Evolutionary conservation across 257 asterid genomes (phyloP), one percentile per base, ranked within the genome.

Genomic region (Cordia subcordata): DNA sequence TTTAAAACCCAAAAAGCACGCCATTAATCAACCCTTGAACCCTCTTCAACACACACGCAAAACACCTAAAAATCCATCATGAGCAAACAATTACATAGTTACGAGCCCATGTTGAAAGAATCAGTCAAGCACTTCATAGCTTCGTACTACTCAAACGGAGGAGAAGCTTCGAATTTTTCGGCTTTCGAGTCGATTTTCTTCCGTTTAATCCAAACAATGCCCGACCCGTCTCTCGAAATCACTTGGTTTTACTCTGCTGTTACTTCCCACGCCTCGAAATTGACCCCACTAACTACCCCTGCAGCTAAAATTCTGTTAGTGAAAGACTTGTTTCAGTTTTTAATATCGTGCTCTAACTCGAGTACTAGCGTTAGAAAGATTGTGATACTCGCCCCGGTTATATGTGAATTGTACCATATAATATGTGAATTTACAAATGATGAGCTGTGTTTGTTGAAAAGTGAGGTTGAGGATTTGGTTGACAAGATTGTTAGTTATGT

Each of bases 221-320:
- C 82, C 59, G 93, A 87, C 56, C 97, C 97, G 0, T 94, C 97
- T 46, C 85, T 90, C 50, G 97, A 85, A 62, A 63, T 87, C 42
- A 73, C 87, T 47, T 90, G 94, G 97, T 90, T 90, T 63, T 87
- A 90, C 85, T 80, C 96, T 3, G 93, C 97, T 1, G 75, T 81
- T 16, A 79, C 93, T 13, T 79, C 66, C 46, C 88, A 87, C 60
- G 52, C 79, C 18, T 82, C 93, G 3, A 86, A 72, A 67, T 68
- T 69, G 50, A 64, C 74, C 72, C 71, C 69, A 16, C 70, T 39
- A 8, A 58, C 17, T n/a, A 62, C 57, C 46, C 72, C 69, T 55
- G 33, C 68, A 27, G 51, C 74, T 21, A 69, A 79, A 60, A 69
- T 80, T 22, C 50, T 74, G 18, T 33, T 73, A 39, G 85, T 82